Conservation (phyloP, 805 yeast species). For the Candida suzukii region DNA sequence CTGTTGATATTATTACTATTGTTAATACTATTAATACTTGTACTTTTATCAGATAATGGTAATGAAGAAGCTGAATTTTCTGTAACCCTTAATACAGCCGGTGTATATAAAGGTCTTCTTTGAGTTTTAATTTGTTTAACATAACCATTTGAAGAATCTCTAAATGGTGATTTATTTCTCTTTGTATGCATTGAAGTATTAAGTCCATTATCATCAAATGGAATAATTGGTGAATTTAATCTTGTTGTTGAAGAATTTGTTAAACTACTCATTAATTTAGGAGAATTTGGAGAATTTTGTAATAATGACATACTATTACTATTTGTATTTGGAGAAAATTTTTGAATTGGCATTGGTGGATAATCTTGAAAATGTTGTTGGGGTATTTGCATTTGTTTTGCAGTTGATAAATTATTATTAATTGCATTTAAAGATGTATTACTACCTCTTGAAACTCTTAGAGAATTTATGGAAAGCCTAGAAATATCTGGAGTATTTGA, state of each 20-base stretch:
- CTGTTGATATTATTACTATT: no score
- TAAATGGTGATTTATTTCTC: constrained; percentile 20
- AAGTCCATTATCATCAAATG: background rate
- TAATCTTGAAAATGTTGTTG: constrained; percentile 1
- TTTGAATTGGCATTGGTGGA: background rate
- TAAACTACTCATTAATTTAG: background rate
- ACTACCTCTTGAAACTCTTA: background rate
- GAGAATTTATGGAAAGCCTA: background rate
- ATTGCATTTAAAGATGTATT: background rate
- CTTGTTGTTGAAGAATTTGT: background rate
- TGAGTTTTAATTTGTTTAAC: constrained; percentile 73
- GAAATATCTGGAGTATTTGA: background rate
- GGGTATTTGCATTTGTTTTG: background rate
- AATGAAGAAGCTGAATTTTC: constrained; percentile 1
- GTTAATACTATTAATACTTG: no score
- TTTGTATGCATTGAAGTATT: background rate
- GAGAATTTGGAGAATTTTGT: background rate
- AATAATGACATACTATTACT: background rate
- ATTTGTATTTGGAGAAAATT: background rate
- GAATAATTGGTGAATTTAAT: background rate
- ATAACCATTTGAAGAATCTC: constrained; percentile 25
- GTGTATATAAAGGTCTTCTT: constrained; percentile 80
- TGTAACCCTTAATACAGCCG: constrained; percentile 66
- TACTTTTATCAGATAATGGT: no score
- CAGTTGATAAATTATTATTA: background rate